Evolutionary conservation across 192 early-diverging fungal genomes (phyloP).

Genomic region (Entophlyctis helioformis): DNA sequence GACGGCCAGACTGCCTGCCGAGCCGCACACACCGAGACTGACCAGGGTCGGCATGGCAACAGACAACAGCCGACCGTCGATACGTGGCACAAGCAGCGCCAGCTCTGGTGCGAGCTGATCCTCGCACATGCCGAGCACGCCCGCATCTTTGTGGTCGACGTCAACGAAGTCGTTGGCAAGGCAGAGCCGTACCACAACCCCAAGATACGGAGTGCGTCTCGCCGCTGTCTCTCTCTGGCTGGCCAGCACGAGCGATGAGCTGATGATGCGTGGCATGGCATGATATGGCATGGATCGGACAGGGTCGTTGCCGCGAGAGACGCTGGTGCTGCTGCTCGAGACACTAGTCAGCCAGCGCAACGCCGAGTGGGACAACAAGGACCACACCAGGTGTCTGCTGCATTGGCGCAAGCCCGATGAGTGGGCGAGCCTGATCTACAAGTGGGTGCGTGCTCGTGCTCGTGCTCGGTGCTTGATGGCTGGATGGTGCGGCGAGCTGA

Average conservation of each 20-base stretch:
- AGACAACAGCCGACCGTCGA: constrained; percentile 61
- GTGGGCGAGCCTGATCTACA: constrained; percentile 71
- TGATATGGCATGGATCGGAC: neutral
- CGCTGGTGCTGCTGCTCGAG: constrained; percentile 2
- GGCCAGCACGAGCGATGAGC: constrained; percentile 50
- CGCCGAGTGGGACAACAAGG: constrained; percentile 39
- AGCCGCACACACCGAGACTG: too few relatives aligned
- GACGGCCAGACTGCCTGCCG: too few relatives aligned
- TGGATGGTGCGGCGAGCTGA: neutral
- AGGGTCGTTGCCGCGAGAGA: neutral
- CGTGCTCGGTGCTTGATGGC: neutral
- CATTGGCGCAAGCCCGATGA: constrained; percentile 85
- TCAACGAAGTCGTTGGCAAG: constrained; percentile 39
- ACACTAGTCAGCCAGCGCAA: constrained; percentile 36
- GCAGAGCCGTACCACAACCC: constrained; percentile 4
- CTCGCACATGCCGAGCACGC: constrained; percentile 57
- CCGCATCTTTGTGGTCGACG: constrained; percentile 47
- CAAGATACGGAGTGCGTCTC: constrained; percentile 1
- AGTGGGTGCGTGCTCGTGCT: constrained; percentile 53
- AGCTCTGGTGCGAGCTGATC: constrained; percentile 69
- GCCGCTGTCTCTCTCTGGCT: neutral
- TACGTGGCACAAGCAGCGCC: constrained; percentile 72
- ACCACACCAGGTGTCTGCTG: constrained; percentile 43
- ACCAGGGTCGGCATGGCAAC: too few relatives aligned
- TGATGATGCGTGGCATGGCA: constrained; percentile 11